Evolutionary conservation across 306 rosid species (phyloP).

Genomic region (Inga leiocalycina): DNA sequence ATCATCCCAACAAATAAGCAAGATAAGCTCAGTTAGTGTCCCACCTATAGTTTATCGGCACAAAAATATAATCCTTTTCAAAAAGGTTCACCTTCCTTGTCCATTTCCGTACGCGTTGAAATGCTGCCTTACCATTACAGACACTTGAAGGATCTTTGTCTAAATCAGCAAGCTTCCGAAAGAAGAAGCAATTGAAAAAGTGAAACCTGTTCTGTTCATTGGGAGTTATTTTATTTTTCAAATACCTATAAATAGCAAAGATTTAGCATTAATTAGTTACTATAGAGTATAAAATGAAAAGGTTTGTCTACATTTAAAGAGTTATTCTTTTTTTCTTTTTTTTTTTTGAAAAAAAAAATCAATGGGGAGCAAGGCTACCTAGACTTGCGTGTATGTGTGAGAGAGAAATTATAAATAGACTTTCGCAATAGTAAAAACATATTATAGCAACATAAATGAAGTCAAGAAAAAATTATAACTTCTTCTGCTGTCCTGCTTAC

Average conservation of each 20-base stretch:
- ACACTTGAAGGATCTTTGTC: constrained; percentile 66
- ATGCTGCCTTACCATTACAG: constrained; percentile 64
- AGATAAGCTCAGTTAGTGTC: constrained; percentile 23
- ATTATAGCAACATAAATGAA: constrained; percentile 16
- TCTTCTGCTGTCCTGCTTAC: constrained; percentile 48
- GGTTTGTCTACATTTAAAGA: constrained; percentile 15
- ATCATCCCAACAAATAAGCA: constrained; percentile 21
- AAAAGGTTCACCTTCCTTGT: constrained; percentile 68
- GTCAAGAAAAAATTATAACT: background rate
- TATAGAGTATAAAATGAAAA: constrained; percentile 15
- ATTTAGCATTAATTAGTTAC: constrained; percentile 30
- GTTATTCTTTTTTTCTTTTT: constrained; percentile 1
- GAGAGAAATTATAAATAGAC: constrained; percentile 19
- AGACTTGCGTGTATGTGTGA: background rate
- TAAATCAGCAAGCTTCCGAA: constrained; percentile 79
- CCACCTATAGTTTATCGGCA: constrained; percentile 77
- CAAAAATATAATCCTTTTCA: constrained; percentile 65
- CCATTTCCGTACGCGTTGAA: constrained; percentile 71
- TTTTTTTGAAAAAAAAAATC: background rate
- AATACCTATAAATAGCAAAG: constrained; percentile 50
- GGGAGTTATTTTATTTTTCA: constrained; percentile 52
- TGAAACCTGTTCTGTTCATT: constrained; percentile 53
- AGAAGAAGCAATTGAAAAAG: constrained; percentile 82
- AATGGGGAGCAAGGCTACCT: background rate
- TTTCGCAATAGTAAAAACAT: constrained; percentile 8